phyloP scores from a whole-genome alignment of 176 grass and related monocot genomes.

The Oryza brachyantha region DNA sequence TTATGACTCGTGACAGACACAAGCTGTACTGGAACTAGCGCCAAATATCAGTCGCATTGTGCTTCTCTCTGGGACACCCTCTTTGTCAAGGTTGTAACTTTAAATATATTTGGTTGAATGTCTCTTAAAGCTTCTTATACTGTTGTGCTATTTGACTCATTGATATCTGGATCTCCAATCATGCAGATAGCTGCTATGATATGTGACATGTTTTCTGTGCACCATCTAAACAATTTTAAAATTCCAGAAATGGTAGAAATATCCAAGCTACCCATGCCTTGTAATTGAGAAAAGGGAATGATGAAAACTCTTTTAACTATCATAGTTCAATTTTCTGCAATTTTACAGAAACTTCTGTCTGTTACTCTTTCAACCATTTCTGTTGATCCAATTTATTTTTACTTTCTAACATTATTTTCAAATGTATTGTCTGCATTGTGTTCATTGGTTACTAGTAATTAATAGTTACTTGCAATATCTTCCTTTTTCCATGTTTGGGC shows the following conservation, averaged over 20 bases:
- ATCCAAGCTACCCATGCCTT: neutral
- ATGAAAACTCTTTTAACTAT: slow-evolving; percentile 6
- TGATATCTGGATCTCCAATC: too few species aligned
- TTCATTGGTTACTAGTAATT: neutral
- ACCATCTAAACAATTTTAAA: neutral
- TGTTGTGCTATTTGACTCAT: too few species aligned
- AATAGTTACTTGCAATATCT: slow-evolving; percentile 12
- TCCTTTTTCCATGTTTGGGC: neutral
- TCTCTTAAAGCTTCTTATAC: slow-evolving; percentile 11
- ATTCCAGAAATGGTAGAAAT: slow-evolving; percentile 17
- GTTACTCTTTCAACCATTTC: neutral
- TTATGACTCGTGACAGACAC: slow-evolving; percentile 54
- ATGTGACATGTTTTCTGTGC: slow-evolving; percentile 6
- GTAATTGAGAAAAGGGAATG: neutral
- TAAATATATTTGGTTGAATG: slow-evolving; percentile 38
- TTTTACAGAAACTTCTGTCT: neutral
- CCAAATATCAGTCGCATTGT: slow-evolving; percentile 50
- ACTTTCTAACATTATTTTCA: neutral
- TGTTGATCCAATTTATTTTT: neutral
- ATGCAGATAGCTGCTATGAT: too few species aligned
- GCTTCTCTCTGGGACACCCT: slow-evolving; percentile 92
- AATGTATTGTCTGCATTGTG: neutral
- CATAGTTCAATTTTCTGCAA: neutral
- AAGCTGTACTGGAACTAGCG: slow-evolving; percentile 71
- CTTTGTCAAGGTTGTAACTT: slow-evolving; percentile 85